These are phyloP conservation scores for Blastomyces percursus DNA, from an alignment of 2,329 filamentous ascomycete genomes.

Conservation along the genomic window DNA sequence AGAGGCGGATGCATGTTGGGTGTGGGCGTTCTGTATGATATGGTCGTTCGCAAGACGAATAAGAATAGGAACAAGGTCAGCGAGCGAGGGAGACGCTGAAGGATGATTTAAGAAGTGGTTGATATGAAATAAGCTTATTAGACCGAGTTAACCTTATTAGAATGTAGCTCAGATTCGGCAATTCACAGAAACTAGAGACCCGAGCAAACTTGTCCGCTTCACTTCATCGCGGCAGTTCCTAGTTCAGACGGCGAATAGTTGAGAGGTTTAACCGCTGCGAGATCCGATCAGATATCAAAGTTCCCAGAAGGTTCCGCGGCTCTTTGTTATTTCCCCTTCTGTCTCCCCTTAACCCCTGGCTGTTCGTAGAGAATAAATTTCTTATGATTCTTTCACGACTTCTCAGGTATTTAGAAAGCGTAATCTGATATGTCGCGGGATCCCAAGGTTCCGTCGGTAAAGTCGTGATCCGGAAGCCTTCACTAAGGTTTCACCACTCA, in stretches of 20 bases:
- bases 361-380: background rate
- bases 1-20: conserved; percentile 49
- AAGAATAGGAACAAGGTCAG: background rate
- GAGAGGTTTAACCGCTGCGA: background rate
- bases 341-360: background rate
- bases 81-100: background rate
- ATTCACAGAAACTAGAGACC: background rate
- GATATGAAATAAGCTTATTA: background rate
- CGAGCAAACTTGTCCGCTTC: background rate
- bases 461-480: background rate
- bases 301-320: background rate
- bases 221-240: background rate
- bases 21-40: conserved; percentile 1
- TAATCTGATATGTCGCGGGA: background rate
- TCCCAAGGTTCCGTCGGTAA: too few relatives aligned
- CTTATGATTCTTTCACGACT: background rate
- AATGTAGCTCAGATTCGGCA: background rate
- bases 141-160: background rate
- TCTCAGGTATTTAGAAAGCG: background rate
- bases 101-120: background rate
- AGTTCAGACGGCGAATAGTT: background rate
- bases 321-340: background rate
- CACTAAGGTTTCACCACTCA: background rate
- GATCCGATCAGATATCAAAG: background rate
- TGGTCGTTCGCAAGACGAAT: background rate